These are phyloP conservation scores for Ustilago hordei DNA, from an alignment of 1,284 basidiomycete species.

Conservation along the genomic window DNA sequence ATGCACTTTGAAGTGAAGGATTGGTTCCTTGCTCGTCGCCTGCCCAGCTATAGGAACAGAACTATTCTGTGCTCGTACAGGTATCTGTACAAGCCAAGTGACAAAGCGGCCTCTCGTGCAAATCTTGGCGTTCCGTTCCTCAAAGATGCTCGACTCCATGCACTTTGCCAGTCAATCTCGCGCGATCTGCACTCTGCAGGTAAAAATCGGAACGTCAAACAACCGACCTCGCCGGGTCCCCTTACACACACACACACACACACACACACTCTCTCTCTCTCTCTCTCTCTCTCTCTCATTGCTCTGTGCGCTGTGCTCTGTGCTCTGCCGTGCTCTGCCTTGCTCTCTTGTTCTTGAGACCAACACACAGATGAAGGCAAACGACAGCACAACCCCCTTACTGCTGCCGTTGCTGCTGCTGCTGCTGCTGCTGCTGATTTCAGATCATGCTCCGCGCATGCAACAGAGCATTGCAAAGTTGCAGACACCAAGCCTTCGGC, in stretches of 20 bases:
- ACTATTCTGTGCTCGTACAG: neutral
- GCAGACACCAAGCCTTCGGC: constrained; percentile 9
- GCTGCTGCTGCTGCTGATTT: neutral
- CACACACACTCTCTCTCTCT: neutral
- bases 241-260: too few relatives aligned
- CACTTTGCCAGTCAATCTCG: neutral
- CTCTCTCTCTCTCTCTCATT: neutral
- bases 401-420: neutral
- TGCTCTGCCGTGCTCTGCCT: neutral
- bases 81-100: neutral
- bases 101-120: constrained; percentile 7
- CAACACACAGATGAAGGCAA: constrained; percentile 2
- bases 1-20: neutral
- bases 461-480: neutral
- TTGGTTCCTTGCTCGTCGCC: neutral
- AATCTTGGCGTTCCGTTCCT: neutral
- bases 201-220: constrained; percentile 9
- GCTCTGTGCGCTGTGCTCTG: neutral
- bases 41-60: neutral
- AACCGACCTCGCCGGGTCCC: neutral
- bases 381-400: neutral
- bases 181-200: constrained; percentile 29
- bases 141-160: neutral
- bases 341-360: neutral
- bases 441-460: constrained; percentile 6